Evolutionary conservation across 257 asterid genomes (phyloP).

Genomic region (Lycium barbarum): DNA sequence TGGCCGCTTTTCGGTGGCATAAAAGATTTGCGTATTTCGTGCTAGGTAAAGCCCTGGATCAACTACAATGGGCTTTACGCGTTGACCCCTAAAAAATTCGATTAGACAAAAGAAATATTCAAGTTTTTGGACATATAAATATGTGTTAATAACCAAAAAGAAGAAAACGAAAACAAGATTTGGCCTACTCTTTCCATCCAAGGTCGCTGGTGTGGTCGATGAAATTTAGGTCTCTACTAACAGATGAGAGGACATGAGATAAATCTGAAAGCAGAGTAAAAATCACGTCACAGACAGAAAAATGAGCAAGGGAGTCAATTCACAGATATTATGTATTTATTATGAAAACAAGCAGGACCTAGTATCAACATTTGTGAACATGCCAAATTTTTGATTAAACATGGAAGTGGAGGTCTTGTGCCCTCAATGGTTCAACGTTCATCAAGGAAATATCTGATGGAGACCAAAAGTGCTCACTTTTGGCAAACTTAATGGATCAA

Average conservation of each 20-base stretch:
- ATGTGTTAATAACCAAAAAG: background rate
- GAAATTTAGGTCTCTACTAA: constrained; percentile 89
- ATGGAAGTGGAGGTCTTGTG: background rate
- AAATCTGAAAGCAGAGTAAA: constrained; percentile 68
- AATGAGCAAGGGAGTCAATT: constrained; percentile 30
- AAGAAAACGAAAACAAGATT: constrained; percentile 42
- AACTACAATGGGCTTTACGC: constrained; percentile 83
- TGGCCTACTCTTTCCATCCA: constrained; percentile 99
- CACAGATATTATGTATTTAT: background rate
- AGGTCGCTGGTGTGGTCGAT: constrained; percentile 94
- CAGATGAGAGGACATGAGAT: constrained; percentile 90
- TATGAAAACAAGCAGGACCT: background rate
- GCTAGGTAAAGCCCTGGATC: constrained; percentile 94
- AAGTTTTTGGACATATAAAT: background rate
- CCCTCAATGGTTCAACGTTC: background rate
- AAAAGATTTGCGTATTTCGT: constrained; percentile 83
- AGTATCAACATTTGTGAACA: background rate
- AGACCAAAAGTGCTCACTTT: too few relatives aligned
- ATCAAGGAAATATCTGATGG: background rate
- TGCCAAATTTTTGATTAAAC: background rate
- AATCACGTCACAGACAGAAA: constrained; percentile 28
- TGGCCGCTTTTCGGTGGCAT: constrained; percentile 92
- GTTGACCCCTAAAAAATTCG: constrained; percentile 69
- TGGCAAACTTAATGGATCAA: too few relatives aligned
- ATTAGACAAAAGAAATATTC: constrained; percentile 33